Evolutionary conservation across 768 basidiomycete genomes (phyloP), one percentile per base, ranked within the genome.

Genomic region (Cystobasidium ongulense): DNA sequence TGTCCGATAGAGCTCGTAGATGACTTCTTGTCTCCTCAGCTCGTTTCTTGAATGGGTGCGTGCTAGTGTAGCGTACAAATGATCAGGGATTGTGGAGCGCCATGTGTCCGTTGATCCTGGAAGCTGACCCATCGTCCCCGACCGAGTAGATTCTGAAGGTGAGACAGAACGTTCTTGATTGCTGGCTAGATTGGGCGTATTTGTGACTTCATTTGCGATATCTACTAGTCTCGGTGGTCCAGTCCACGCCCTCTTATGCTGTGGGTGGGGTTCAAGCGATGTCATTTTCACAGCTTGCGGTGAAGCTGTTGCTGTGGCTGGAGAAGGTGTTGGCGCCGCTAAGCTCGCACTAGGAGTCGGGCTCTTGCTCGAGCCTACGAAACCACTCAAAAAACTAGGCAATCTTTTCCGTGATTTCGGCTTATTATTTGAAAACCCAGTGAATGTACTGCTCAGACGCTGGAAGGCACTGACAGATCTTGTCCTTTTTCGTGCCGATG

Each of bases 1-100:
- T 0, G 88, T 85, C 52, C 86, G 84, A 75, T 84, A 85, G 50
- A 95, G 83, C 75, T 89, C 87, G 81, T 86, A 85, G 21, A 91
- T 86, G 39, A 87, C 80, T 76, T 87, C 87, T 78, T 90, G 89
- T 1, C 89, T 84, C 21, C 83, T 83, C 77, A 85, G 83, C 78
- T 90, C 89, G 1, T 79, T 75, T 13, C 83, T 80, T 0, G 85
- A 88, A 67, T 85, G 81, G 23, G 80, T 79, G 10, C 81, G 78
- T 21, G 80, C 73, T 0, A 87, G 80, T 0, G 81, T 77, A 8
- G 81, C 77, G 75, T 82, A 85, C 11, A 80, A 80, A 0, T 77
- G 76, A 0, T 78, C 66, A 0, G 79, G 71, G 5, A 86, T 66
- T 5, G 76, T 81, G 8, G 81, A 79, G 1, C 81, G 80, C 83